Evolutionary conservation across 2,329 filamentous ascomycete genomes (phyloP).

Genomic region (Ascochyta pisi): DNA sequence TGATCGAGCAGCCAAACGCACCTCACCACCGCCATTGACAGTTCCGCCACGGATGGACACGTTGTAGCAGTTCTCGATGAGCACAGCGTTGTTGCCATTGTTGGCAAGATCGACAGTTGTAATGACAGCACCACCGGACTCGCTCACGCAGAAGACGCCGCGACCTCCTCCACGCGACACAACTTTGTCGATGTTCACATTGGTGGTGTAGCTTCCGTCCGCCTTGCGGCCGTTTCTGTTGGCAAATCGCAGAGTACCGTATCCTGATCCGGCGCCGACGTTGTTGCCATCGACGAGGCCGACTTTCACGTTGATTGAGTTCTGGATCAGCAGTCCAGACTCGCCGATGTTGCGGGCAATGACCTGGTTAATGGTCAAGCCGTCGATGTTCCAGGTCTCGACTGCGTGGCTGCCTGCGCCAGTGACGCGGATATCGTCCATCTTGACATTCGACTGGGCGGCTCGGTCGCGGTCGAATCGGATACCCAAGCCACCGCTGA

Average conservation of each 20-base stretch:
- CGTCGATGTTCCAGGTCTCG: conserved; percentile 67
- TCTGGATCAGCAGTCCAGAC: conserved; percentile 64
- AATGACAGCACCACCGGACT: conserved; percentile 63
- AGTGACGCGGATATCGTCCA: conserved; percentile 60
- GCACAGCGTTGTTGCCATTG: conserved; percentile 64
- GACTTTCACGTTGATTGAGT: conserved; percentile 60
- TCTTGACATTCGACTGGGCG: conserved; percentile 61
- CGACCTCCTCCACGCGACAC: conserved; percentile 64
- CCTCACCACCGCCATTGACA: conserved; percentile 63
- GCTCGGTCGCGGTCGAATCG: conserved; percentile 64
- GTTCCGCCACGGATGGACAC: conserved; percentile 59
- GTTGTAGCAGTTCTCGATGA: conserved; percentile 68
- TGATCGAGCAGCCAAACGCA: conserved; percentile 59
- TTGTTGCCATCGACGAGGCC: conserved; percentile 65
- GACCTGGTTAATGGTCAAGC: conserved; percentile 59
- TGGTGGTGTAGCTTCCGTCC: conserved; percentile 60
- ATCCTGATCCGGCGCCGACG: conserved; percentile 60
- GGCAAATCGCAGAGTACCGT: conserved; percentile 64
- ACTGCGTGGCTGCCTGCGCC: conserved; percentile 64
- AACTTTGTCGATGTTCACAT: conserved; percentile 61
- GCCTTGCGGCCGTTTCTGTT: conserved; percentile 62
- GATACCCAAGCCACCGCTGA: conserved; percentile 62
- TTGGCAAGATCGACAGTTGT: conserved; percentile 57
- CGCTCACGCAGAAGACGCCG: conserved; percentile 64
- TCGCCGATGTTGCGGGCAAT: conserved; percentile 63